Conservation (phyloP, 768 basidiomycete genomes). For the Suillus variegatus region DNA sequence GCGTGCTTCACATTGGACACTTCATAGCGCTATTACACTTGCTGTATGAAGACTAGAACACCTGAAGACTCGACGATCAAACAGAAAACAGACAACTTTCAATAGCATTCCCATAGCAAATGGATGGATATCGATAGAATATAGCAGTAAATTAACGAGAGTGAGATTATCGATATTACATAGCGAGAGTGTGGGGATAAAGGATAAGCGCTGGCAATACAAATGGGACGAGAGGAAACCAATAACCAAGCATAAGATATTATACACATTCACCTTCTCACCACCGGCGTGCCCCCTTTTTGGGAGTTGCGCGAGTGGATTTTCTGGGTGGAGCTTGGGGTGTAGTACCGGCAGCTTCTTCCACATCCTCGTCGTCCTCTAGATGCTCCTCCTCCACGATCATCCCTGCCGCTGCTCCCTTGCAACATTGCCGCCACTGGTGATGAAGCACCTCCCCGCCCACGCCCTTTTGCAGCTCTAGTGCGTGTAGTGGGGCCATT, state of each 20-base stretch:
- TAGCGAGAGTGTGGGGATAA: not conserved
- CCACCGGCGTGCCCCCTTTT: not conserved
- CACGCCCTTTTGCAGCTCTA: constrained; percentile 17
- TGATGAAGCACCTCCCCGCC: constrained; percentile 19
- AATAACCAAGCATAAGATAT: constrained; percentile 3
- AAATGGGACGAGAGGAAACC: not conserved
- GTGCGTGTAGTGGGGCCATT: constrained; percentile 15
- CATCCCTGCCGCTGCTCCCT: constrained; percentile 30
- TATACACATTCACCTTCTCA: not conserved
- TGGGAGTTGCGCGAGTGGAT: not conserved
- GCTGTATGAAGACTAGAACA: not conserved
- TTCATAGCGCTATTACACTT: not conserved
- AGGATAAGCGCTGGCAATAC: not conserved
- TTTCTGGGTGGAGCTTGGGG: not conserved
- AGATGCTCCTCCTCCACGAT: constrained; percentile 28
- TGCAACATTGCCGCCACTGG: constrained; percentile 19
- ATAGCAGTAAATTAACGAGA: constrained; percentile 1
- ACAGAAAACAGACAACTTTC: not conserved
- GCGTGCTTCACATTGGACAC: not conserved
- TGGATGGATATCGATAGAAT: constrained; percentile 2
- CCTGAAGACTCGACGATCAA: not conserved
- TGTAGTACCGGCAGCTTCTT: not conserved
- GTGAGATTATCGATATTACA: not conserved
- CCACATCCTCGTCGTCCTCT: constrained; percentile 20
- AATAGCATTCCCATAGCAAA: not conserved